These are phyloP conservation scores for Beauveria scarabaeidicola DNA, from an alignment of 2,329 filamentous ascomycete genomes.

Conservation along the genomic window DNA sequence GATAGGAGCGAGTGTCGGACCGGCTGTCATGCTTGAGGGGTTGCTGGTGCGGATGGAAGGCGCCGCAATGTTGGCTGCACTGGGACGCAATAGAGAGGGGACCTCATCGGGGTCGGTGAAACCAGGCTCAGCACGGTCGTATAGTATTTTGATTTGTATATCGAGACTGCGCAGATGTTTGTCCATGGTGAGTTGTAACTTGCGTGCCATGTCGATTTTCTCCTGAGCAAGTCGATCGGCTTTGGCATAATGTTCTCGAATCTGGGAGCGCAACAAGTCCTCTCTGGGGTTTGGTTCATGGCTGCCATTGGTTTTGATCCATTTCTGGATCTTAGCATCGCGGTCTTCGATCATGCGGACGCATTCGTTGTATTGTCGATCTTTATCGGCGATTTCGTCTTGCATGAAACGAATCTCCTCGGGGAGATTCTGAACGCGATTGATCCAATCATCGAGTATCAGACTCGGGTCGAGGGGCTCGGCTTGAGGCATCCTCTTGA, in stretches of 20 bases:
- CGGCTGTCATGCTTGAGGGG: conserved; percentile 26
- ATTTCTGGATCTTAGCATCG: conserved; percentile 70
- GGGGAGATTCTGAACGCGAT: conserved; percentile 67
- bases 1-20: conserved; percentile 16
- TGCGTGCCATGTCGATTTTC: conserved; percentile 62
- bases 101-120: conserved; percentile 55
- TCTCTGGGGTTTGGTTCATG: conserved; percentile 69
- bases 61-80: conserved; percentile 42
- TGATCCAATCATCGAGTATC: conserved; percentile 72
- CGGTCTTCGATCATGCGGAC: conserved; percentile 61
- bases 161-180: conserved; percentile 58
- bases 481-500: conserved; percentile 54
- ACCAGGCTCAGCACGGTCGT: conserved; percentile 52
- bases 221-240: conserved; percentile 66
- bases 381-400: conserved; percentile 75
- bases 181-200: conserved; percentile 50
- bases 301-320: conserved; percentile 68
- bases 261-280: conserved; percentile 54
- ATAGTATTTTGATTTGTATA: conserved; percentile 51
- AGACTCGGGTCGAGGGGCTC: conserved; percentile 57
- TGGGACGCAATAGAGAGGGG: conserved; percentile 52
- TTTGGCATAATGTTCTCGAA: conserved; percentile 58
- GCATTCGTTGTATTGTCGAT: conserved; percentile 61
- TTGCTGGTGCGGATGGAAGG: conserved; percentile 35
- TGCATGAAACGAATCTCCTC: conserved; percentile 77